phyloP scores from a whole-genome alignment of 257 asterid species.

The Asclepias syriaca region DNA sequence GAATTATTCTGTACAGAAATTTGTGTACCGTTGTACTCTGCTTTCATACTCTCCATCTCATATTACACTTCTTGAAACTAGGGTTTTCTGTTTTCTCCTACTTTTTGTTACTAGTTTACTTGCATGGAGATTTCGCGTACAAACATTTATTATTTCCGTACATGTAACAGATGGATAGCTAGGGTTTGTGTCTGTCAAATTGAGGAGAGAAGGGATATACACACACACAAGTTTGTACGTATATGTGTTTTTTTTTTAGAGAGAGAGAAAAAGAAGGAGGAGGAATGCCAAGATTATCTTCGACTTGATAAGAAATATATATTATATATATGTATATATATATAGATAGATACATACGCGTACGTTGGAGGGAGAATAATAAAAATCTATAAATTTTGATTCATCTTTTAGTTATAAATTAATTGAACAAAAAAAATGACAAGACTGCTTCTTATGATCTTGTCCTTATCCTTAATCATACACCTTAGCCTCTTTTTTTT shows the following conservation, averaged over 20 bases:
- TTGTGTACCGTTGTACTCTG: slow-evolving; percentile 37
- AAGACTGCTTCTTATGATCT: slow-evolving; percentile 6
- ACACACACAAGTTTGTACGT: neutral
- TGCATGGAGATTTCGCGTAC: neutral
- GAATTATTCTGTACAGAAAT: slow-evolving; percentile 32
- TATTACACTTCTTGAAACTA: neutral
- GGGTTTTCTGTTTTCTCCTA: neutral
- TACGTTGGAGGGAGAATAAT: neutral
- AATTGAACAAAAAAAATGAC: slow-evolving; percentile 17
- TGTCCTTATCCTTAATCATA: slow-evolving; percentile 5
- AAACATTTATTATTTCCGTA: neutral
- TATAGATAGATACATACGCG: neutral
- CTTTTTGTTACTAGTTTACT: neutral
- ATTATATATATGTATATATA: neutral
- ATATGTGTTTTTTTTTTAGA: no score
- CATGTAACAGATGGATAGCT: neutral
- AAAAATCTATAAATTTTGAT: slow-evolving; percentile 2
- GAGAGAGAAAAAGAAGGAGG: neutral
- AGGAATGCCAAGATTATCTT: neutral
- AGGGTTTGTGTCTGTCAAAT: no score
- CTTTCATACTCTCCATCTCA: slow-evolving; percentile 28
- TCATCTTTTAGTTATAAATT: neutral
- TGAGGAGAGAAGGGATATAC: neutral
- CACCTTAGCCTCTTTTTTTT: neutral
- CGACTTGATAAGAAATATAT: neutral